Conservation (phyloP, 768 basidiomycete genomes). For the Tulasnella sp. region DNA sequence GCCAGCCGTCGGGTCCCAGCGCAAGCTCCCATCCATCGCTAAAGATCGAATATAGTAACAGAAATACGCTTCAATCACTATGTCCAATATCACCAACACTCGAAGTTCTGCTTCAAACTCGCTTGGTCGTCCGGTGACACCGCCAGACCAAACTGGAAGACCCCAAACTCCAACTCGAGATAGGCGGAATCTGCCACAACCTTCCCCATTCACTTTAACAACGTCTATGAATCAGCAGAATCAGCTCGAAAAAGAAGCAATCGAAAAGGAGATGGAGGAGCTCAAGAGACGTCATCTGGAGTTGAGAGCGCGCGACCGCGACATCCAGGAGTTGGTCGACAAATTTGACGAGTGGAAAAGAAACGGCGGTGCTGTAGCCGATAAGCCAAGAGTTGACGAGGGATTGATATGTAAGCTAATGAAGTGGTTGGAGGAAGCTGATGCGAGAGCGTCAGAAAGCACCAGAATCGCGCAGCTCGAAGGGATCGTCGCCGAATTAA, state of each 20-base stretch:
- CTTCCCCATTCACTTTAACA: not conserved
- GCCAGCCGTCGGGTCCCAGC: too few relatives aligned
- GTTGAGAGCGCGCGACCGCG: not conserved
- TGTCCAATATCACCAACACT: too few relatives aligned
- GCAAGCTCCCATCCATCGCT: too few relatives aligned
- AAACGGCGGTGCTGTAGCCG: not conserved
- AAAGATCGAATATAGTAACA: too few relatives aligned
- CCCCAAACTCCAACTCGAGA: too few relatives aligned
- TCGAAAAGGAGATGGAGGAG: not conserved
- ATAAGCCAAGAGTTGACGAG: not conserved
- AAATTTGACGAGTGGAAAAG: not conserved
- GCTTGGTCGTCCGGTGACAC: too few relatives aligned
- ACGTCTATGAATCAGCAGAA: not conserved
- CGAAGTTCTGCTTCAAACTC: too few relatives aligned
- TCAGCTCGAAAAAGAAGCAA: not conserved
- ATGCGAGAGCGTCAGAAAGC: not conserved
- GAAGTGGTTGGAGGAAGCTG: not conserved
- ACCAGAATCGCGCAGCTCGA: not conserved
- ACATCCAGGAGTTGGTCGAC: not conserved
- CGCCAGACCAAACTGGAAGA: too few relatives aligned
- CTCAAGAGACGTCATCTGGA: too few relatives aligned
- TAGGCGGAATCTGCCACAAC: too few relatives aligned
- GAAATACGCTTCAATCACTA: too few relatives aligned
- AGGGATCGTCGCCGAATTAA: not conserved
- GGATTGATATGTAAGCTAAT: not conserved